Conservation (phyloP, 2,329 filamentous ascomycete species). For the Talaromyces amestolkiae region DNA sequence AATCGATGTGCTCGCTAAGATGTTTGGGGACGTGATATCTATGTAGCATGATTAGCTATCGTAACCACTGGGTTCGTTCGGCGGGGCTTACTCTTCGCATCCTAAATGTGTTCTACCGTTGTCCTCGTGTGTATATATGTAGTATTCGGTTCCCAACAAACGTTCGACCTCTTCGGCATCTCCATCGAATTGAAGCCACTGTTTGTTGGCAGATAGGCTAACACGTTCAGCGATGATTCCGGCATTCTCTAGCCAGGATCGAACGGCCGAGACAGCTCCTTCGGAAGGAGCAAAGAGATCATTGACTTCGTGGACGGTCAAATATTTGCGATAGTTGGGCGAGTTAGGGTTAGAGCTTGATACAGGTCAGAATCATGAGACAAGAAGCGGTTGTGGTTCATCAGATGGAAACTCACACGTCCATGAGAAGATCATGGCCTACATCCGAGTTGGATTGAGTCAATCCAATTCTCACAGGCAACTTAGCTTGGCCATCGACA, state of each 20-base stretch:
- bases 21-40: conserved; percentile 33
- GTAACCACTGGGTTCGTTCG: neutral
- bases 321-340: conserved; percentile 35
- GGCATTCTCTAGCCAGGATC: conserved; percentile 29
- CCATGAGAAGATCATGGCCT: conserved; percentile 32
- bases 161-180: conserved; percentile 37
- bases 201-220: conserved; percentile 31
- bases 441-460: conserved; percentile 29
- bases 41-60: conserved; percentile 11
- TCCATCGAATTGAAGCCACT: conserved; percentile 44
- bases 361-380: neutral
- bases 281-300: conserved; percentile 37
- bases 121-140: conserved; percentile 35
- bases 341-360: conserved; percentile 38
- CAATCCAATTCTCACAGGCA: conserved; percentile 23
- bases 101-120: conserved; percentile 36
- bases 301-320: conserved; percentile 32
- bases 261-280: conserved; percentile 30
- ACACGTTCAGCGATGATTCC: conserved; percentile 29
- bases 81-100: conserved; percentile 37
- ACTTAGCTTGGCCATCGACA: conserved; percentile 22
- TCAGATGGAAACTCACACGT: conserved; percentile 26
- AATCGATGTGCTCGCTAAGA: conserved; percentile 32
- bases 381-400: too few relatives aligned
- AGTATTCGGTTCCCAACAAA: conserved; percentile 41